Conservation (phyloP, 2,329 filamentous ascomycete species). For the Fusarium bactridioides region DNA sequence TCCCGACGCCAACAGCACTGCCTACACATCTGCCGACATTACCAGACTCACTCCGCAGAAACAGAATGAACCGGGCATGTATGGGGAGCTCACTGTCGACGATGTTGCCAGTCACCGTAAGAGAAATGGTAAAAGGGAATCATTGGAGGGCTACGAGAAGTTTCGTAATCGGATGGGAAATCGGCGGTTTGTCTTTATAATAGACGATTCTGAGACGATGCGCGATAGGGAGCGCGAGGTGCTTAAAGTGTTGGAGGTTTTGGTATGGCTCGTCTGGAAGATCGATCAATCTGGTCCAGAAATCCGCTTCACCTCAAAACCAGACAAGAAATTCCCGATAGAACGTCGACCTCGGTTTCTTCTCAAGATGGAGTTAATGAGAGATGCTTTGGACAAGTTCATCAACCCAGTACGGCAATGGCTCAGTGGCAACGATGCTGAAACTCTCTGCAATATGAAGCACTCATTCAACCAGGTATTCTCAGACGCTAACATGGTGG, state of each 20-base stretch:
- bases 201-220: constrained; percentile 28
- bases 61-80: neutral
- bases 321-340: neutral
- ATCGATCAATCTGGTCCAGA: neutral
- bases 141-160: neutral
- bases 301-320: constrained; percentile 15
- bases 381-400: neutral
- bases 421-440: neutral
- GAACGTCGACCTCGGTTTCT: too few species aligned
- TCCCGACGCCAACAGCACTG: neutral
- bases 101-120: neutral
- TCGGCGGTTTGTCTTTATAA: constrained; percentile 17
- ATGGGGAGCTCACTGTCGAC: neutral
- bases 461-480: neutral
- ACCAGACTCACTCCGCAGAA: neutral
- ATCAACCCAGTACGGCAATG: neutral
- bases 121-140: neutral
- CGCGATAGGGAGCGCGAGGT: neutral
- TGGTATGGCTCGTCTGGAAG: constrained; percentile 7
- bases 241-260: neutral
- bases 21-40: neutral
- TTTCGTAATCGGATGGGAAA: neutral
- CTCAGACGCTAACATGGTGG: neutral
- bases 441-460: constrained; percentile 15
- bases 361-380: neutral